Conservation (phyloP, 768 basidiomycete genomes). For the Boletus coccyginus region DNA sequence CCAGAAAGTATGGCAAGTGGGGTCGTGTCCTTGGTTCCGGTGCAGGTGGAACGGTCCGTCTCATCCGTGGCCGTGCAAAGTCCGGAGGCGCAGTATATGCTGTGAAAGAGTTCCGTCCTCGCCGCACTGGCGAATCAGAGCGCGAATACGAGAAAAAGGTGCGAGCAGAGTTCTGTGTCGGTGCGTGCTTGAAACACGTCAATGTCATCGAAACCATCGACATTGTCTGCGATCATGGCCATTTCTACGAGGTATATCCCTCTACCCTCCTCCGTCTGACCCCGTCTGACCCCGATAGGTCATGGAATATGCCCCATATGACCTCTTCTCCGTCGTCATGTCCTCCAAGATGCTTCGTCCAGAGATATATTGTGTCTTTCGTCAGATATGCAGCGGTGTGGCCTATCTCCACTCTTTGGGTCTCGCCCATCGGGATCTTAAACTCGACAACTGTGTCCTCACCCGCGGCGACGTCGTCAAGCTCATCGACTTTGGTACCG, state of each 20-base stretch:
- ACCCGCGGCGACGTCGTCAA: slow-evolving; percentile 93
- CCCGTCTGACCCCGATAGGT: slow-evolving; percentile 50
- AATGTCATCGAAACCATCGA: slow-evolving; percentile 99
- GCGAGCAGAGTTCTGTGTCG: slow-evolving; percentile 98
- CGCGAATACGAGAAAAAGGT: slow-evolving; percentile 99
- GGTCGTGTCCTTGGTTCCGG: slow-evolving; percentile 93
- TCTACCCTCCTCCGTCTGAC: slow-evolving; percentile 1
- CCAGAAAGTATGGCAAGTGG: slow-evolving; percentile 99
- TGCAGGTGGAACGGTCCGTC: slow-evolving; percentile 96
- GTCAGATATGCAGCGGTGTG: slow-evolving; percentile 97
- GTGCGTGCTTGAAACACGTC: slow-evolving; percentile 87
- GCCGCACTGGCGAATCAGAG: slow-evolving; percentile 82
- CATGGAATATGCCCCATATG: slow-evolving; percentile 99
- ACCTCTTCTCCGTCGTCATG: slow-evolving; percentile 99
- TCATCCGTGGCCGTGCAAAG: slow-evolving; percentile 86
- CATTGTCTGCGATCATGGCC: slow-evolving; percentile 96
- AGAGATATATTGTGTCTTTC: slow-evolving; percentile 98
- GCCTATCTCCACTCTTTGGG: slow-evolving; percentile 98
- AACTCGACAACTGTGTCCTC: slow-evolving; percentile 99
- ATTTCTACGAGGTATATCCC: slow-evolving; percentile 87
- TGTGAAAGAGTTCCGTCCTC: slow-evolving; percentile 96
- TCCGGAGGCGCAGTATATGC: slow-evolving; percentile 85
- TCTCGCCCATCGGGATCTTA: slow-evolving; percentile 96
- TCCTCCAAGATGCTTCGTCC: slow-evolving; percentile 97
- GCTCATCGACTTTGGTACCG: slow-evolving; percentile 98